Conservation (phyloP, 208 protist species). For the Leishmania arabica region DNA sequence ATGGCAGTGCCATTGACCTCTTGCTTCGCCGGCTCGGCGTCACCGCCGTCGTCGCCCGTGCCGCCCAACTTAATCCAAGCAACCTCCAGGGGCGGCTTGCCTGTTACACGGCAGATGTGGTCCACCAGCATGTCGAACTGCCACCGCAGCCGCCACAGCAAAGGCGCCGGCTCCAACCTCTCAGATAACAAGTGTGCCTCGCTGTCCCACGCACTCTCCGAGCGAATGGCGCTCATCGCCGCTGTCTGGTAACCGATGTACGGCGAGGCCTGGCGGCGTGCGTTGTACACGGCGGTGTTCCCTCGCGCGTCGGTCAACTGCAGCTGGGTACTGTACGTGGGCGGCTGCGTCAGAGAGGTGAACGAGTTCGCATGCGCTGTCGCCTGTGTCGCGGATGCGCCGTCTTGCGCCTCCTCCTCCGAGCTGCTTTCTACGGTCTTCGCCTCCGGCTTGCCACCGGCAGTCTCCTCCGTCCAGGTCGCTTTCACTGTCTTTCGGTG, state of each 20-base stretch:
- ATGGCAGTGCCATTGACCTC: conserved; percentile 4
- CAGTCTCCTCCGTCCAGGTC: conserved; percentile 13
- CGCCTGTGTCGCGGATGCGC: not conserved
- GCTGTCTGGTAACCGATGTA: conserved; percentile 59
- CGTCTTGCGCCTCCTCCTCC: not conserved
- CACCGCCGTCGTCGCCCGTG: not conserved
- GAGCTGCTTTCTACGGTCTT: not conserved
- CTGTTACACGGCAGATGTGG: conserved; percentile 38
- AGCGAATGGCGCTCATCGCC: conserved; percentile 47
- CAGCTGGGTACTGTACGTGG: conserved; percentile 23
- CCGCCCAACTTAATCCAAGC: conserved; percentile 27
- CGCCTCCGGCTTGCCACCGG: not conserved
- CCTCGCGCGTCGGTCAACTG: conserved; percentile 20
- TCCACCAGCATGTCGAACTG: conserved; percentile 77
- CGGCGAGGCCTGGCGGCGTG: conserved; percentile 54
- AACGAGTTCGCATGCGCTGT: not conserved
- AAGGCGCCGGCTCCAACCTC: conserved; percentile 37
- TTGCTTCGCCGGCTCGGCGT: not conserved
- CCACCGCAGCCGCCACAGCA: conserved; percentile 80
- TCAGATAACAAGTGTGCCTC: conserved; percentile 30
- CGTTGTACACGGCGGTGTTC: conserved; percentile 24
- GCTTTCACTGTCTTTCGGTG: conserved; percentile 32
- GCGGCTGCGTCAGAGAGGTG: conserved; percentile 15
- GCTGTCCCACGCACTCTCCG: conserved; percentile 34
- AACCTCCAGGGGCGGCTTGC: conserved; percentile 24